Base-by-base conservation (phyloP, 176 grass and related monocot genomes). In the Tillandsia fasciculata region DNA sequence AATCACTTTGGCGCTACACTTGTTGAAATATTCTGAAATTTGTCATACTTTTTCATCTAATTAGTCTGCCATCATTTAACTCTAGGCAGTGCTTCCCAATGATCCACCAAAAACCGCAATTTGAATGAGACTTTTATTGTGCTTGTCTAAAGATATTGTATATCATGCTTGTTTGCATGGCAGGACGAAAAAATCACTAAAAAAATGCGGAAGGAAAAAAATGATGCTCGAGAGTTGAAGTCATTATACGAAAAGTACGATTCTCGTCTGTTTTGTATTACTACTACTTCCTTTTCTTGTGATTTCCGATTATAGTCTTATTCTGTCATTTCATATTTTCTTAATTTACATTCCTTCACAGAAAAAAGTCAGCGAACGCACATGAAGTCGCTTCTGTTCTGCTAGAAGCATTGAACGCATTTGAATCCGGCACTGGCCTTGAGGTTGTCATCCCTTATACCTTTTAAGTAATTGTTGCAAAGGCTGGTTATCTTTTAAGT, bases 141-240 rank as follows among this genome's bases (percentile, higher is more conserved):
- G 56, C 49, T 47, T 47, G 7, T 23, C 15, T 20, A 51, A 13
- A 26, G 11, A 2, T 42, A 53, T 7, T 42, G 33, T 42, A 42
- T 42, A 42, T 61, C 28, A 11, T 69, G 53, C 51, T 72, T 47
- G 33, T 72, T 85, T 50, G 50, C 33, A 42, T 81, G 76, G 76
- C 50, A 96, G 93, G 93, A 96, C 64, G 86, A 88, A 24, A 72
- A 69, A 33, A 82, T 66, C 57, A 96, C 93, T 57, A 54, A 80
- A 11, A 50, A 10, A 0, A 83, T 79, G 72, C 84, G 83, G 78
- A 91, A 76, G 72, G 86, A 89, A 80, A 96, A 72, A 61, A 80
- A 50, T 87, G 88, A 96, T 85, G 82, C 88, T 82, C 71, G 77
- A 61, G 93, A 96, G 80, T 82, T 96, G 59, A 87, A 65, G 71